phyloP scores from a whole-genome alignment of 495 filamentous ascomycete species.

The Penicillium samsonianum region DNA sequence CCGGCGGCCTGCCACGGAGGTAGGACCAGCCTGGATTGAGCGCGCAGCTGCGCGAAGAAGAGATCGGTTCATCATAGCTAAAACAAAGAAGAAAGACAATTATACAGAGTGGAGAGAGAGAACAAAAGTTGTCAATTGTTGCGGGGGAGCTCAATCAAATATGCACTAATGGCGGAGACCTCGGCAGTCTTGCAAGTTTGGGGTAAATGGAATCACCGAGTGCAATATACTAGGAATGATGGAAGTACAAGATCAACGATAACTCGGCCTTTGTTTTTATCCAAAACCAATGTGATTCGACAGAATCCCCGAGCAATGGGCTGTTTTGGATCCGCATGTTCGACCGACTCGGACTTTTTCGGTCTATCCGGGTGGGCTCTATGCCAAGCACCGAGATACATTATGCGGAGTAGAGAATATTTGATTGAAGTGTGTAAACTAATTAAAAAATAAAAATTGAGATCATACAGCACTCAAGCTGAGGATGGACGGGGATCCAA shows the following conservation, averaged over 20 bases:
- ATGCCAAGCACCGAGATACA: constrained; percentile 11
- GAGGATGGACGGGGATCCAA: no score
- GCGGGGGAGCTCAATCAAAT: constrained; percentile 35
- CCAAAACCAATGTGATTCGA: constrained; percentile 16
- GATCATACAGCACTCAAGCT: no score
- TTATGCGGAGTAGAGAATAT: neutral
- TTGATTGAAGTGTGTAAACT: no score
- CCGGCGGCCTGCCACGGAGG: constrained; percentile 32
- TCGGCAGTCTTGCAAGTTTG: constrained; percentile 26
- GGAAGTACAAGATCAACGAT: neutral
- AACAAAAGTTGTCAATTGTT: constrained; percentile 17
- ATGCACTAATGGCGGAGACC: constrained; percentile 29
- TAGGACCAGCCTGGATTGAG: constrained; percentile 30
- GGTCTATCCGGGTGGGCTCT: constrained; percentile 10
- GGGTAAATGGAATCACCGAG: constrained; percentile 17
- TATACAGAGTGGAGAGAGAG: constrained; percentile 5
- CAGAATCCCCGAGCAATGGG: constrained; percentile 14
- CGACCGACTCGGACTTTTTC: constrained; percentile 26
- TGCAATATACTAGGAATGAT: neutral
- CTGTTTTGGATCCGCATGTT: neutral
- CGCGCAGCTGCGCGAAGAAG: constrained; percentile 41
- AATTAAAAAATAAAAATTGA: no score
- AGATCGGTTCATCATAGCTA: constrained; percentile 39
- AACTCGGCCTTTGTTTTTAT: neutral
- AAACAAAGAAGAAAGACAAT: neutral